Conservation (phyloP, 2,329 filamentous ascomycete species). For the Monilinia vaccinii-corymbosi region DNA sequence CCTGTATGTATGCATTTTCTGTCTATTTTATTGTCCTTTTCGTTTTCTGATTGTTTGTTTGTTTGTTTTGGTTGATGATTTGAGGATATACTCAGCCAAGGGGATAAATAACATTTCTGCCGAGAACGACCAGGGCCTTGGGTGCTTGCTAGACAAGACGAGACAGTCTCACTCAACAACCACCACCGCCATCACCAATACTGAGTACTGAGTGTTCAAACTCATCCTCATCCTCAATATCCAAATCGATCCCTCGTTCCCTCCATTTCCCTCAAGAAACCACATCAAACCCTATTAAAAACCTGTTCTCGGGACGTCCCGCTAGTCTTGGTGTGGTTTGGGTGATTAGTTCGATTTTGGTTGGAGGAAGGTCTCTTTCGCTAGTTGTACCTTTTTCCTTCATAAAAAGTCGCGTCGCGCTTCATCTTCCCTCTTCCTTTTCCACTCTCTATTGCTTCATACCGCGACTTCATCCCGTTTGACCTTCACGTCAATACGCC, state of each 20-base stretch:
- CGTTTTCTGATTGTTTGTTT: neutral
- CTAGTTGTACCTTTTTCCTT: constrained; percentile 17
- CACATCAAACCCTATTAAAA: neutral
- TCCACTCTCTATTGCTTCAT: neutral
- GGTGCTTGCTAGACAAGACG: too few relatives aligned
- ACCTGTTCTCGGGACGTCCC: neutral
- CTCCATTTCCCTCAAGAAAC: too few relatives aligned
- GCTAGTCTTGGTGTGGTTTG: neutral
- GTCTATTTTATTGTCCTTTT: too few relatives aligned
- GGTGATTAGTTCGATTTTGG: constrained; percentile 3
- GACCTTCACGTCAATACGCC: too few relatives aligned
- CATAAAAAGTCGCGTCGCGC: constrained; percentile 13
- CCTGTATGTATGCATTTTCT: too few relatives aligned
- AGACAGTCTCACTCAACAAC: too few relatives aligned
- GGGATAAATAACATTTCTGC: neutral
- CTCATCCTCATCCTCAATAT: neutral
- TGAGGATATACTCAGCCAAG: constrained; percentile 2
- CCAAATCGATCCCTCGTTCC: neutral
- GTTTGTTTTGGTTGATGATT: neutral
- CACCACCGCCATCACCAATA: too few relatives aligned
- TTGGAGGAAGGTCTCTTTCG: constrained; percentile 19
- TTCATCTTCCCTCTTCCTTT: neutral
- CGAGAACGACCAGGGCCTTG: neutral
- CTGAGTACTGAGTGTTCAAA: too few relatives aligned
- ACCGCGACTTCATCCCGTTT: too few relatives aligned